A percentile compares a stretch with the other conserved stretches of the same genome.
These are phyloP conservation scores for Coemansia sp. DNA, from an alignment of 192 early-diverging fungal species.

Conservation along the genomic window DNA sequence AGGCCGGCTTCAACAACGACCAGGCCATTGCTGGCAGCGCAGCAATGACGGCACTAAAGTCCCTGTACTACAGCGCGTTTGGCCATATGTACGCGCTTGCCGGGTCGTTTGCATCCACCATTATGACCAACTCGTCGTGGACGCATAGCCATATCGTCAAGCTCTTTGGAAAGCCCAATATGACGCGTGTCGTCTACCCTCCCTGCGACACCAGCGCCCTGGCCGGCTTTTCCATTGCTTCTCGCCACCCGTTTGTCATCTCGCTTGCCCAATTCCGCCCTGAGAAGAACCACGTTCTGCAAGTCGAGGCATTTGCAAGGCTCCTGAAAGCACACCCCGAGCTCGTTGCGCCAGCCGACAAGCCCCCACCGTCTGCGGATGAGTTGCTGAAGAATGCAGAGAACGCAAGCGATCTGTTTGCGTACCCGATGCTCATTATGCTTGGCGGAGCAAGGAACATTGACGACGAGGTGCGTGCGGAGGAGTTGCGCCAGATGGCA, in stretches of 20 bases:
- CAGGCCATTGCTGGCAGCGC: conserved; percentile 58
- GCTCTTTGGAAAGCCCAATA: conserved; percentile 69
- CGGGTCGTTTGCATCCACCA: conserved; percentile 77
- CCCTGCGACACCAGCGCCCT: conserved; percentile 87
- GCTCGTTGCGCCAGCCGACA: conserved; percentile 23
- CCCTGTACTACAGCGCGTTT: conserved; percentile 78
- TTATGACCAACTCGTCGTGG: conserved; percentile 98
- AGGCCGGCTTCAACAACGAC: conserved; percentile 69
- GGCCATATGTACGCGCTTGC: conserved; percentile 73
- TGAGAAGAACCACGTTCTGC: conserved; percentile 90
- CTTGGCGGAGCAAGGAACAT: conserved; percentile 86
- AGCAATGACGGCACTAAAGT: conserved; percentile 39
- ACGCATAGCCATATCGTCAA: conserved; percentile 86
- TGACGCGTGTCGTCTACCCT: conserved; percentile 81
- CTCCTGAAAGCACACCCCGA: conserved; percentile 66
- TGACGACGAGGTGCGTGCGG: conserved; percentile 72
- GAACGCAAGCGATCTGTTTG: neutral
- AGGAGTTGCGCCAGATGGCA: conserved; percentile 58
- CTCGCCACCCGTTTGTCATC: conserved; percentile 66
- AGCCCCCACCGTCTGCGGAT: conserved; percentile 14
- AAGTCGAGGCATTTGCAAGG: conserved; percentile 72
- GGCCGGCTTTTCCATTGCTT: conserved; percentile 55
- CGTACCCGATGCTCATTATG: conserved; percentile 67
- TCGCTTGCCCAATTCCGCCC: conserved; percentile 97
- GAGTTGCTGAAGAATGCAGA: neutral